These are phyloP conservation scores for Entomortierella lignicola DNA, from an alignment of 192 early-diverging fungal species.

Conservation along the genomic window DNA sequence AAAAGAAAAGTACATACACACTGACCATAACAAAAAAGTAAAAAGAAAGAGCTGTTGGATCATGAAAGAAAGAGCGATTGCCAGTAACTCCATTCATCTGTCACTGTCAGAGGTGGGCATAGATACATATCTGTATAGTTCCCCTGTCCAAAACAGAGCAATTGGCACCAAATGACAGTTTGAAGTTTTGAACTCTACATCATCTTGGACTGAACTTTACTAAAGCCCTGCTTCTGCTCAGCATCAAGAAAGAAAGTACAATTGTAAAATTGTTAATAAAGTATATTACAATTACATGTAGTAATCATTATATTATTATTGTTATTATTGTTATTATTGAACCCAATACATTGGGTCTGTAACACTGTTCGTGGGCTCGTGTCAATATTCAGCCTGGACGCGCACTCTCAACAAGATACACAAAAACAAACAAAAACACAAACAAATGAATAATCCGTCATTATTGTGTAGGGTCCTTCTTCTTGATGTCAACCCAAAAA, in stretches of 20 bases:
- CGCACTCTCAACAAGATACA: no score
- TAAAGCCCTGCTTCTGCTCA: not conserved
- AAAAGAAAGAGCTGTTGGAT: not conserved
- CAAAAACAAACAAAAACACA: no score
- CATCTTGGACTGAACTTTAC: not conserved
- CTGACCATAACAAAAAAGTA: not conserved
- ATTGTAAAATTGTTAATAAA: not conserved
- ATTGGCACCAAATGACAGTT: not conserved
- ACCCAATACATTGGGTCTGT: no score
- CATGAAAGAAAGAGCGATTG: not conserved
- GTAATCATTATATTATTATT: no score
- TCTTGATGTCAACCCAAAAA: no score
- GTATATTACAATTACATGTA: no score
- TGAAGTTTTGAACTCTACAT: not conserved
- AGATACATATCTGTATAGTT: no score
- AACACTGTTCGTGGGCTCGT: no score
- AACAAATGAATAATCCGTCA: no score
- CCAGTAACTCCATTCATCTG: not conserved
- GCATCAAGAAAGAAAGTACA: not conserved
- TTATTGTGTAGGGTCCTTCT: no score
- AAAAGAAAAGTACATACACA: not conserved
- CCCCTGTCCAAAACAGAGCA: conserved; percentile 15
- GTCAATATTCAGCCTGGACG: no score
- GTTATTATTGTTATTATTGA: no score
- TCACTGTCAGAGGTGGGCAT: not conserved